phyloP scores from a whole-genome alignment of 2,329 filamentous ascomycete genomes.

The Microascus cirrosus region DNA sequence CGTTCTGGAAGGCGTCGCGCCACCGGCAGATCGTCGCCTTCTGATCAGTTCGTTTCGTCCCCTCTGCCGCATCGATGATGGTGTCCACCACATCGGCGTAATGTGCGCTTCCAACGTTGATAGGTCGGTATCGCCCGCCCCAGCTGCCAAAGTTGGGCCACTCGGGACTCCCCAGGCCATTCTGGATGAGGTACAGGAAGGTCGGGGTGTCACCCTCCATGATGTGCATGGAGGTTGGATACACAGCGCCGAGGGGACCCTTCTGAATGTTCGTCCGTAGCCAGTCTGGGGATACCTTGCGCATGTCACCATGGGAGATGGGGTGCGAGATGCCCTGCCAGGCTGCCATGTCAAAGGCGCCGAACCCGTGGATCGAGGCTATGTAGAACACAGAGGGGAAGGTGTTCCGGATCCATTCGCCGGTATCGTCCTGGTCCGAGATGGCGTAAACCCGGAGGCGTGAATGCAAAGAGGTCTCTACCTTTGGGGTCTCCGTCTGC shows the following conservation, averaged over 20 bases:
- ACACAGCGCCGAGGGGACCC: slow-evolving; percentile 26
- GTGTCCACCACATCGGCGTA: slow-evolving; percentile 18
- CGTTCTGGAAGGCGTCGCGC: slow-evolving; percentile 26
- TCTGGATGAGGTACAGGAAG: slow-evolving; percentile 35
- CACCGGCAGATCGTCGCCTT: slow-evolving; percentile 28
- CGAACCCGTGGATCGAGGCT: slow-evolving; percentile 42
- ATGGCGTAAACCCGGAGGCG: slow-evolving; percentile 42
- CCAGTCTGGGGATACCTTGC: slow-evolving; percentile 33
- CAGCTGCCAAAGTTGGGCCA: slow-evolving; percentile 34
- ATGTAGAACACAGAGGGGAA: slow-evolving; percentile 47
- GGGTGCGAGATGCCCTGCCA: slow-evolving; percentile 44
- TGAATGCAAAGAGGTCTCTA: slow-evolving; percentile 19
- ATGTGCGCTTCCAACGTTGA: slow-evolving; percentile 9
- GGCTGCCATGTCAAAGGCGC: slow-evolving; percentile 38
- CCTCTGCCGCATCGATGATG: slow-evolving; percentile 15
- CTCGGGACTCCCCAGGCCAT: slow-evolving; percentile 32
- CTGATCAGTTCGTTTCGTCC: slow-evolving; percentile 8
- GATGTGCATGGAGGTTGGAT: slow-evolving; percentile 36
- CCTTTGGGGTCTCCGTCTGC: slow-evolving; percentile 16
- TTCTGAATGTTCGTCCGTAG: slow-evolving; percentile 41
- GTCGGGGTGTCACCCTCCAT: slow-evolving; percentile 42
- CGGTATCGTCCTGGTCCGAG: slow-evolving; percentile 48
- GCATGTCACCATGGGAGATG: slow-evolving; percentile 16
- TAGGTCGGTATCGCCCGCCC: slow-evolving; percentile 30
- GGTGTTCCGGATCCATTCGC: slow-evolving; percentile 40